Evolutionary conservation across 768 basidiomycete species (phyloP).

Genomic region (Rhizopogon roseolus): DNA sequence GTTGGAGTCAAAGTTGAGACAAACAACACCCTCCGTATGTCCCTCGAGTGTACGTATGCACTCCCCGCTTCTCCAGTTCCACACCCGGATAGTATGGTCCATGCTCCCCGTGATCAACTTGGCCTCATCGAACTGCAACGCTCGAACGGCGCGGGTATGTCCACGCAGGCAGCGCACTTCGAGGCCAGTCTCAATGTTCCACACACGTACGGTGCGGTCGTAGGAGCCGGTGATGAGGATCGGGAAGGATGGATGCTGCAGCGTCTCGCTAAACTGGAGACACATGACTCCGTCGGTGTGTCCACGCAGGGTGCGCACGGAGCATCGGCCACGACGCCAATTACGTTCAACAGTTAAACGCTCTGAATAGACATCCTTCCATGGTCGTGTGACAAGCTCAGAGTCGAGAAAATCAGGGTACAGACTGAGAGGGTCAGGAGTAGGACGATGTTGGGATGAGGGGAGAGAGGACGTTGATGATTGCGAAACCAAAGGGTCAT

Average conservation of each 20-base stretch:
- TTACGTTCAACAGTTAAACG: constrained; percentile 95
- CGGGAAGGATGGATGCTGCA: constrained; percentile 81
- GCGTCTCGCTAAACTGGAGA: constrained; percentile 86
- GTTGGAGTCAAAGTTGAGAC: constrained; percentile 87
- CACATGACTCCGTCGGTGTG: constrained; percentile 98
- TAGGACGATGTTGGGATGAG: constrained; percentile 4
- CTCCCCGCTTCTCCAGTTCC: constrained; percentile 90
- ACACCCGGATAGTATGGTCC: constrained; percentile 93
- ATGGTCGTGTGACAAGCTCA: constrained; percentile 70
- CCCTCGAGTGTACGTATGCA: constrained; percentile 87
- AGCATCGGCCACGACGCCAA: constrained; percentile 92
- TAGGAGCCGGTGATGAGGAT: constrained; percentile 98
- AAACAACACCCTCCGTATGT: constrained; percentile 89
- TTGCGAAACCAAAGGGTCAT: constrained; percentile 1
- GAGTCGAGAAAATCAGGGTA: constrained; percentile 22
- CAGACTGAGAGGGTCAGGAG: constrained; percentile 6
- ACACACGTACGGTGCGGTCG: constrained; percentile 89
- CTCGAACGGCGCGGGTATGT: constrained; percentile 87
- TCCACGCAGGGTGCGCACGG: constrained; percentile 79
- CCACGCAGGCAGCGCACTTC: constrained; percentile 82
- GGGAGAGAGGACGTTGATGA: constrained; percentile 16
- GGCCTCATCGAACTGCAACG: constrained; percentile 92
- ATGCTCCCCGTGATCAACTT: constrained; percentile 95
- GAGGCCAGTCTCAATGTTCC: constrained; percentile 92
- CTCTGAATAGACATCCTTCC: constrained; percentile 98